phyloP scores from a whole-genome alignment of 2,329 filamentous ascomycete genomes.

The Trichoderma sp. region DNA sequence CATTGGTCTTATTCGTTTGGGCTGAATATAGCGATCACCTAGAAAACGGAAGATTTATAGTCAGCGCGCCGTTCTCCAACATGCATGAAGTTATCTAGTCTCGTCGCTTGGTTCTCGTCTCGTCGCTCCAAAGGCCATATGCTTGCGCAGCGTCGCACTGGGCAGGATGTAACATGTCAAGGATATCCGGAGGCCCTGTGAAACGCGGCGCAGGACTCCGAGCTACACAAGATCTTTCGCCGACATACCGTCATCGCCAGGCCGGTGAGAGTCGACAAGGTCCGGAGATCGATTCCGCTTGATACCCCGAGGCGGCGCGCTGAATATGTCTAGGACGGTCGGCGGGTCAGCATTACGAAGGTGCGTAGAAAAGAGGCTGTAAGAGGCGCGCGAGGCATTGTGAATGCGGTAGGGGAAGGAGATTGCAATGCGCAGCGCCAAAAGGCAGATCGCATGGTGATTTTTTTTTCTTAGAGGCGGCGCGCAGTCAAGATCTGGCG shows the following conservation, averaged over 20 bases:
- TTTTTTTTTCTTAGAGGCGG: background rate
- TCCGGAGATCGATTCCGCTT: conserved; percentile 81
- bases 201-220: conserved; percentile 38
- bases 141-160: conserved; percentile 35
- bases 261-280: conserved; percentile 51
- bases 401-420: background rate
- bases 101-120: background rate
- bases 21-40: conserved; percentile 52
- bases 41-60: conserved; percentile 30
- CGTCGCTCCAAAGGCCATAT: conserved; percentile 1
- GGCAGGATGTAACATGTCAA: conserved; percentile 34
- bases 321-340: conserved; percentile 47
- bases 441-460: background rate
- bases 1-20: conserved; percentile 59
- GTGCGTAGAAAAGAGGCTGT: background rate
- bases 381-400: conserved; percentile 13
- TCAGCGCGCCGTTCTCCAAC: conserved; percentile 25
- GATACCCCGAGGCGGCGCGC: conserved; percentile 63
- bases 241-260: conserved; percentile 75
- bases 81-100: background rate
- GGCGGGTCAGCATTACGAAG: conserved; percentile 31
- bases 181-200: conserved; percentile 27
- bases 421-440: background rate
- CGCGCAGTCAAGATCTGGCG: background rate
- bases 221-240: conserved; percentile 37